Conservation (phyloP, 495 filamentous ascomycete species). For the Corynascus novoguineensis region DNA sequence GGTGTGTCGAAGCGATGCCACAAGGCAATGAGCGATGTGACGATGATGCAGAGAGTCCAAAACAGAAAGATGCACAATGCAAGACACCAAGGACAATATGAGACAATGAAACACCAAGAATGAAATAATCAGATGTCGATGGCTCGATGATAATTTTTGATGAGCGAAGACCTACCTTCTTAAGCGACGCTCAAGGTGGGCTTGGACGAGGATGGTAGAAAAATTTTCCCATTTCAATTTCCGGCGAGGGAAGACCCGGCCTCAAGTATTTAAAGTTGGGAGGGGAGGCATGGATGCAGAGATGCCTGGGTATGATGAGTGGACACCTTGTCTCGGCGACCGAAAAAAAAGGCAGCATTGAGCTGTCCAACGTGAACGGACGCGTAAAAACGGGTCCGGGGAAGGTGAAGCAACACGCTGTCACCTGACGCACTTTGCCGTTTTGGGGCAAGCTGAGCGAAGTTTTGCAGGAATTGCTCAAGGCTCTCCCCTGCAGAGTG, state of each 20-base stretch:
- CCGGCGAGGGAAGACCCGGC: conserved; percentile 10
- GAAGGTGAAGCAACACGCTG: conserved; percentile 18
- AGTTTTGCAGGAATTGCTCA: conserved; percentile 4
- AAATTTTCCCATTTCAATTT: conserved; percentile 13
- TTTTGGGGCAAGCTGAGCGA: conserved; percentile 9
- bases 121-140: conserved; percentile 19
- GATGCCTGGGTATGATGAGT: conserved; percentile 27
- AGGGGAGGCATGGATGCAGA: conserved; percentile 22
- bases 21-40: not conserved
- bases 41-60: not conserved
- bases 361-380: conserved; percentile 26
- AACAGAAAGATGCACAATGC: not conserved
- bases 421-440: conserved; percentile 27
- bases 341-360: conserved; percentile 19
- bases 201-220: conserved; percentile 15
- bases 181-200: conserved; percentile 9
- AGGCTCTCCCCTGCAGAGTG: conserved; percentile 7
- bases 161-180: conserved; percentile 22
- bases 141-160: not conserved
- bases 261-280: conserved; percentile 25
- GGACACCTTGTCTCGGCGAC: conserved; percentile 20
- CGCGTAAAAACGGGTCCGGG: conserved; percentile 22
- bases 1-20: not conserved
- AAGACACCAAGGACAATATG: conserved; percentile 9
- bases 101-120: conserved; percentile 11